A percentile compares a stretch with the other conserved stretches of the same genome.
Evolutionary conservation across 2,329 filamentous ascomycete species (phyloP).

Genomic region (Fonsecaea nubica): DNA sequence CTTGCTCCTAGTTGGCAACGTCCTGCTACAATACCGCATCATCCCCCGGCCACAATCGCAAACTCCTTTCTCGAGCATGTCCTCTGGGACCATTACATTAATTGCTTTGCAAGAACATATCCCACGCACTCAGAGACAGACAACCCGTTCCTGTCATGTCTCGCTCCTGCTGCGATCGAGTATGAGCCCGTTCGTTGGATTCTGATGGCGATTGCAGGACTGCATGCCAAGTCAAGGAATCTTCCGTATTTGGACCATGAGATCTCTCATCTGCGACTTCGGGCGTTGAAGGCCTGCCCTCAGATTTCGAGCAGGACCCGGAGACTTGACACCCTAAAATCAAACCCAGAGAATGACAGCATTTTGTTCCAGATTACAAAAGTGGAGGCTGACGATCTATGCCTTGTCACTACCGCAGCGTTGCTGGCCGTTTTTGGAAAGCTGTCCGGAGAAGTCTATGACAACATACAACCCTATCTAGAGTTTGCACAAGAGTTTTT

Average conservation of each 20-base stretch:
- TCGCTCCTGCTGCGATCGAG: conserved; percentile 6
- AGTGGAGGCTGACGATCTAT: not conserved
- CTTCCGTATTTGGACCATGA: conserved; percentile 1
- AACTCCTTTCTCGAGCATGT: not conserved
- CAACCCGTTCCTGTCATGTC: conserved; percentile 14
- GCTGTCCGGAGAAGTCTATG: conserved; percentile 11
- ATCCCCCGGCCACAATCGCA: not conserved
- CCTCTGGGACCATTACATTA: conserved; percentile 17
- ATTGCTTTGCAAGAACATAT: conserved; percentile 18
- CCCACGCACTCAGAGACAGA: conserved; percentile 9
- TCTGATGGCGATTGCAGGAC: conserved; percentile 9
- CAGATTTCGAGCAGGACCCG: not conserved
- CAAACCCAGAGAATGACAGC: not conserved
- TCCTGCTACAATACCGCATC: not conserved
- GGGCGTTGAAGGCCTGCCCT: not conserved
- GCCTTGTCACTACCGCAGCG: conserved; percentile 6
- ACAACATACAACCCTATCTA: conserved; percentile 2
- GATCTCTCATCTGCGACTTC: conserved; percentile 1
- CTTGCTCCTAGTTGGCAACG: not conserved
- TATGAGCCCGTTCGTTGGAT: conserved; percentile 10
- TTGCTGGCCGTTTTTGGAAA: conserved; percentile 9
- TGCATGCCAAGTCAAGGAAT: conserved; percentile 10
- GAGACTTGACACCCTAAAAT: not conserved
- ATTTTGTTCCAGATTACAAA: not conserved
- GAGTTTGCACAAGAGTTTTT: conserved; percentile 13